Percentiles rank a stretch among this genome's conserved stretches.
phyloP scores from a whole-genome alignment of 225 moss, liverwort and hornwort species.

The Straminergon stramineum region DNA sequence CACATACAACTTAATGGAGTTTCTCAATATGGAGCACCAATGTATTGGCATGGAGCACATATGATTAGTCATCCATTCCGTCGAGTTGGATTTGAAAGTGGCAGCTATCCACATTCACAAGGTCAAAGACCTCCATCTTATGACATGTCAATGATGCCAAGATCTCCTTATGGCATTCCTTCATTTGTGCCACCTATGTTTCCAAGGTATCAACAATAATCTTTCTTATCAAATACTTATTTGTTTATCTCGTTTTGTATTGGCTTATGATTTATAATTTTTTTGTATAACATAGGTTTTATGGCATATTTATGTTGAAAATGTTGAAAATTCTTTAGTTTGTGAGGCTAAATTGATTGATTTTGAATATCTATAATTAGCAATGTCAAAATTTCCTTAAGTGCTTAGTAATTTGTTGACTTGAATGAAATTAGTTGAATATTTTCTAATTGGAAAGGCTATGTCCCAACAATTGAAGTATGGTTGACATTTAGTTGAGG shows the following conservation, averaged over 20 bases:
- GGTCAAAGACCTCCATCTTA: conserved; percentile 9
- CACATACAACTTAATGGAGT: conserved; percentile 1
- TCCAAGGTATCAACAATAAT: conserved; percentile 3
- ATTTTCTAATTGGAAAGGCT: no score
- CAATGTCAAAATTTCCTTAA: background rate
- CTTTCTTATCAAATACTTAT: background rate
- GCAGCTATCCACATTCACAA: conserved; percentile 3
- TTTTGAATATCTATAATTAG: background rate
- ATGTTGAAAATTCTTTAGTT: background rate
- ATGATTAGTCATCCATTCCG: conserved; percentile 20
- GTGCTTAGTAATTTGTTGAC: background rate
- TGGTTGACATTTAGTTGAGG: background rate
- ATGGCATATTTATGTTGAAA: background rate
- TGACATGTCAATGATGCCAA: conserved; percentile 15
- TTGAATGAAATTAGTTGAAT: background rate
- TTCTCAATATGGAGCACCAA: conserved; percentile 16
- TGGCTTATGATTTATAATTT: background rate
- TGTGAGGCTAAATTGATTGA: background rate
- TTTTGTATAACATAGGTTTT: background rate
- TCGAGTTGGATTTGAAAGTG: conserved; percentile 18
- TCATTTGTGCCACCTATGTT: conserved; percentile 31
- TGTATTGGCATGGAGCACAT: conserved; percentile 35
- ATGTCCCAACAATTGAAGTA: background rate
- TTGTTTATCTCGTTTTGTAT: background rate
- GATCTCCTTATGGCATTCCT: conserved; percentile 27